These are phyloP conservation scores for Somion occarium DNA, from an alignment of 1,284 basidiomycete species.

Conservation along the genomic window DNA sequence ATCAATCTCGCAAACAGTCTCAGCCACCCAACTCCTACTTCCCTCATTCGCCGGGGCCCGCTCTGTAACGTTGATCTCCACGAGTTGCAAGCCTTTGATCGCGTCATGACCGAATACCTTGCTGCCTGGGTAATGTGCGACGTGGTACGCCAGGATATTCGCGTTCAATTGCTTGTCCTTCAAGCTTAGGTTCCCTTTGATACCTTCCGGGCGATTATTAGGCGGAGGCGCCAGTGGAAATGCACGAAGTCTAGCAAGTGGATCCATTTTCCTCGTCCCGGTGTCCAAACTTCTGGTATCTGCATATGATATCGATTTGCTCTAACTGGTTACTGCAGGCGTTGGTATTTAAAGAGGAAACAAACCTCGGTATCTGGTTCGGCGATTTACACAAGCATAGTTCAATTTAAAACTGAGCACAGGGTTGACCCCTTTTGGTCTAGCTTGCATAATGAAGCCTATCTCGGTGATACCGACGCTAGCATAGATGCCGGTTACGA, in stretches of 20 bases:
- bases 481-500: no score
- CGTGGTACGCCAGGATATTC: constrained; percentile 24
- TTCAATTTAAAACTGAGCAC: no score
- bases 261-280: no score
- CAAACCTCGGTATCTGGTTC: no score
- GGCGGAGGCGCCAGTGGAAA: constrained; percentile 21
- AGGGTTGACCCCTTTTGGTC: no score
- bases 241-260: constrained; percentile 11
- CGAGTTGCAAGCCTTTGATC: constrained; percentile 17
- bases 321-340: no score
- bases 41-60: constrained; percentile 6
- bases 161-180: constrained; percentile 19
- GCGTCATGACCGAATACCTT: constrained; percentile 21
- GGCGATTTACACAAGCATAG: no score
- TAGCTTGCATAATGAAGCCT: no score
- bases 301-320: no score
- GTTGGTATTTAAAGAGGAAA: no score
- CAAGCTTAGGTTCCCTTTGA: constrained; percentile 20
- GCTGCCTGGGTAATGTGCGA: constrained; percentile 19
- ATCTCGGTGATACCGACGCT: no score
- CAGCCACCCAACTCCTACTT: constrained; percentile 14
- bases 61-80: constrained; percentile 17
- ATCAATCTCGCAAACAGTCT: constrained; percentile 22
- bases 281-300: no score
- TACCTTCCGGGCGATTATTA: constrained; percentile 19